Evolutionary conservation across 148 eudicot genomes (phyloP).

Genomic region (Vaccinium myrtillus): DNA sequence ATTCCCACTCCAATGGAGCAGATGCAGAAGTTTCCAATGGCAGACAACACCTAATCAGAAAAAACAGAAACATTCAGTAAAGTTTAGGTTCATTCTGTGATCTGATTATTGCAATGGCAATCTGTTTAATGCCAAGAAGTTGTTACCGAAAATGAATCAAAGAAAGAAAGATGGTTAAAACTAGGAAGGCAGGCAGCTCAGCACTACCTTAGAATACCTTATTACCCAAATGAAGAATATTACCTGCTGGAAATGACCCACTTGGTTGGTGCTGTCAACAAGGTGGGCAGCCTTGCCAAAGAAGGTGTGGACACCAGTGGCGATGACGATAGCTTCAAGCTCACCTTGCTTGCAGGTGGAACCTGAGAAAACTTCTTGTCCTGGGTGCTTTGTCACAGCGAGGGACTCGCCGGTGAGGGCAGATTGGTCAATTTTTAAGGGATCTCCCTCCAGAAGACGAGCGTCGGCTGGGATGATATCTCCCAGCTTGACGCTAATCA

Average conservation of each 20-base stretch:
- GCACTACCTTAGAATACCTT: not conserved
- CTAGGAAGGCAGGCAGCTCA: not conserved
- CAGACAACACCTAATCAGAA: slow-evolving; percentile 48
- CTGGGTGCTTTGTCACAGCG: slow-evolving; percentile 59
- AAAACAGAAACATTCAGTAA: not conserved
- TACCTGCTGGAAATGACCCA: slow-evolving; percentile 75
- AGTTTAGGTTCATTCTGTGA: not conserved
- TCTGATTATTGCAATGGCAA: not conserved
- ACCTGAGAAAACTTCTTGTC: slow-evolving; percentile 68
- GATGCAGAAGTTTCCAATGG: slow-evolving; percentile 84
- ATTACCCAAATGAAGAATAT: not conserved
- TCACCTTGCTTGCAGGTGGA: slow-evolving; percentile 87
- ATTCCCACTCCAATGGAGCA: slow-evolving; percentile 62
- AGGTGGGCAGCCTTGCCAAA: slow-evolving; percentile 86
- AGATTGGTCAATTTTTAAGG: slow-evolving; percentile 74
- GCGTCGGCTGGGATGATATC: slow-evolving; percentile 85
- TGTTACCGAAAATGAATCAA: not conserved
- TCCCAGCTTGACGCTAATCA: slow-evolving; percentile 73
- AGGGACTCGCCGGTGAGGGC: slow-evolving; percentile 82
- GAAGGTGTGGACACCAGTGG: slow-evolving; percentile 75
- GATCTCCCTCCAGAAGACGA: slow-evolving; percentile 72
- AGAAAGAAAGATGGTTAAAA: not conserved
- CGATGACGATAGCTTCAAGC: slow-evolving; percentile 68
- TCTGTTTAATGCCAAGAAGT: not conserved
- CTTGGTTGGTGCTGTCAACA: slow-evolving; percentile 72